Percentiles rank a stretch among this genome's conserved stretches.
phyloP scores from a whole-genome alignment of 2,329 filamentous ascomycete species.

The Ophiostoma quercus region DNA sequence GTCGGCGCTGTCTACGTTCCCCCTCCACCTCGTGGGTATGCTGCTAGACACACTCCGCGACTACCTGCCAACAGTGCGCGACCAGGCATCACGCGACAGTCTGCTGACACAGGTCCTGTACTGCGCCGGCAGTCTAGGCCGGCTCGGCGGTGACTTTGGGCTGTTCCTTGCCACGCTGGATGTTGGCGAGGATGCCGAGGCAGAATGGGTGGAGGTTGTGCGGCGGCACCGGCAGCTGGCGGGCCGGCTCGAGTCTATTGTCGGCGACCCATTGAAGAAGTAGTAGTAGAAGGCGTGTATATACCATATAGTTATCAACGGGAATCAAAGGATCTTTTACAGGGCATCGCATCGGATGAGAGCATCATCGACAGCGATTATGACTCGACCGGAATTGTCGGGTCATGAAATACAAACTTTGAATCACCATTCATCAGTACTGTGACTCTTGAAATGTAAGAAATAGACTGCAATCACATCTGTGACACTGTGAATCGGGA shows the following conservation, averaged over 20 bases:
- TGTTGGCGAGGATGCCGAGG: conserved; percentile 43
- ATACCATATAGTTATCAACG: background rate
- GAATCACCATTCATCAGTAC: too few relatives aligned
- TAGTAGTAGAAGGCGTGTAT: background rate
- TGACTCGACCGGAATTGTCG: background rate
- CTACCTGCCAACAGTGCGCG: conserved; percentile 77
- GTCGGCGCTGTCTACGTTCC: conserved; percentile 74
- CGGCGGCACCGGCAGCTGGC: conserved; percentile 82
- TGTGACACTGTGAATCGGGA: background rate
- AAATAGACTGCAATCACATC: background rate
- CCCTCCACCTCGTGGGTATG: conserved; percentile 74
- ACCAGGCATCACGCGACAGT: conserved; percentile 76
- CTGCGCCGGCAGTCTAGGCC: conserved; percentile 82
- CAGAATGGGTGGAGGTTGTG: conserved; percentile 84
- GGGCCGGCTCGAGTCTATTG: conserved; percentile 66
- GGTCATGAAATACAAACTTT: background rate
- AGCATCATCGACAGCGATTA: background rate
- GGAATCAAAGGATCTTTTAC: too few relatives aligned
- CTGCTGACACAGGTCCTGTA: conserved; percentile 89
- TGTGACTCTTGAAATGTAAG: conserved; percentile 1
- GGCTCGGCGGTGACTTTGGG: conserved; percentile 88
- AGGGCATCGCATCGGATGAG: background rate
- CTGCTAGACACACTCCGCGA: conserved; percentile 67
- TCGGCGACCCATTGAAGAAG: conserved; percentile 41
- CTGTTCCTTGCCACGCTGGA: conserved; percentile 68